phyloP scores from a whole-genome alignment of 768 basidiomycete genomes.

The Termitomyces sp. region DNA sequence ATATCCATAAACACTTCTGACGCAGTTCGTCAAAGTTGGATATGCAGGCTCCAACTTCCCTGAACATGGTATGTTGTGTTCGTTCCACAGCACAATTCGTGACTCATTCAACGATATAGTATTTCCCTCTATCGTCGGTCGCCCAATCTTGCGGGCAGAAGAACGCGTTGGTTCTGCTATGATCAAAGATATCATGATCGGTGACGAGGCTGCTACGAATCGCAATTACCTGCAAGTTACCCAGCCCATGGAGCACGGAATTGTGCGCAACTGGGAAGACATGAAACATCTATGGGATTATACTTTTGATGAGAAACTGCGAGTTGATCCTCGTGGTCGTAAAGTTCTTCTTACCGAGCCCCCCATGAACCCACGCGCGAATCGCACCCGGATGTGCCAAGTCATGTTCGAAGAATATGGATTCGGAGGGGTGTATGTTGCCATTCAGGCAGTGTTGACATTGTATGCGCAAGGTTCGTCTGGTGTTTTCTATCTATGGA shows the following conservation, averaged over 20 bases:
- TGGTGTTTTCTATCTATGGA: not conserved
- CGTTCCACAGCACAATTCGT: not conserved
- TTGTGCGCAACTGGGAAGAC: conserved; percentile 98
- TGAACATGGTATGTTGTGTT: conserved; percentile 64
- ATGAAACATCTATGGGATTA: conserved; percentile 99
- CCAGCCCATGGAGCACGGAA: conserved; percentile 99
- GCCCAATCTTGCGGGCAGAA: conserved; percentile 95
- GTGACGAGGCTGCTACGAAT: conserved; percentile 92
- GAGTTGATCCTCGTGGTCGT: conserved; percentile 76
- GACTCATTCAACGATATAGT: conserved; percentile 36
- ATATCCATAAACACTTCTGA: conserved; percentile 5
- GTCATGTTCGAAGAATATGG: conserved; percentile 99
- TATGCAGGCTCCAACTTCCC: conserved; percentile 94
- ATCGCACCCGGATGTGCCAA: conserved; percentile 90
- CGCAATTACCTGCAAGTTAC: conserved; percentile 95
- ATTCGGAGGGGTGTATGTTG: conserved; percentile 92
- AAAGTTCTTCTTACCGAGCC: conserved; percentile 97
- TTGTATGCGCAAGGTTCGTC: conserved; percentile 93
- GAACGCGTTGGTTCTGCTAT: conserved; percentile 81
- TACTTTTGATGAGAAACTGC: conserved; percentile 94
- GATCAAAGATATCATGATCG: conserved; percentile 98
- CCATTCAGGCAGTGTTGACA: conserved; percentile 97
- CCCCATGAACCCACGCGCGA: conserved; percentile 96
- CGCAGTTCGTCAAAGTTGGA: conserved; percentile 85
- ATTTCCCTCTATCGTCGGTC: conserved; percentile 94